Evolutionary conservation across 495 filamentous ascomycete species (phyloP), one percentile per base, ranked within the genome.

Genomic region (Letharia lupina): DNA sequence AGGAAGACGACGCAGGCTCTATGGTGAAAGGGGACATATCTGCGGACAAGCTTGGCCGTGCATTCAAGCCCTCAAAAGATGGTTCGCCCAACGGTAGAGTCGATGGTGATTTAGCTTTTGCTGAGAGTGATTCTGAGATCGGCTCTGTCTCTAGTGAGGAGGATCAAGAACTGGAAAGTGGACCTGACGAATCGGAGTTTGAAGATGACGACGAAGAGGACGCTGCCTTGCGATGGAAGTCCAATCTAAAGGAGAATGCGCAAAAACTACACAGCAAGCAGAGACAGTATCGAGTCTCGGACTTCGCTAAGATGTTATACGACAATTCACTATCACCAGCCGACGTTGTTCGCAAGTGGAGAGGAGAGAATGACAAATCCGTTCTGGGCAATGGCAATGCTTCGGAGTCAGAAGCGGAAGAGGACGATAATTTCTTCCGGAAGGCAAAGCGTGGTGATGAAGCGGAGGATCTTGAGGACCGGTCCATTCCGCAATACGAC

Each of bases 121-220:
- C 93, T 2, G 93, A 98, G 71, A 94, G 89, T 71, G 94, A 98
- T 72, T 97, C 93, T 10, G 95, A 98, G 74, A 79, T 98, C 5
- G 94, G 94, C 16, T 97, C 94, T 18, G 77, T 96, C 45, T 95
- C 89, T n/a, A 84, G 83, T 4, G 87, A 80, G 6, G 86, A 84
- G 16, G 84, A 86, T 41, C 80, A 83, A 61, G 79, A 83, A 23
- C 68, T 88, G 4, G 85, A 91, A 37, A 86, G 87, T 67, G 86
- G 78, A 31, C 73, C 75, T 12, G 80, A 83, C 20, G 82, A 77
- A 2, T 74, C 71, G 0, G 77, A 77, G 4, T 71, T 68, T 37
- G 82, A 81, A 2, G 76, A 83, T 0, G 76, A 77, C 28, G 62
- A 65, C 33, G 88, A 88, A 41, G 89, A 90, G 54, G 86, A 87